Evolutionary conservation across 2,329 filamentous ascomycete genomes (phyloP).

Genomic region (Fusarium kyushuense): DNA sequence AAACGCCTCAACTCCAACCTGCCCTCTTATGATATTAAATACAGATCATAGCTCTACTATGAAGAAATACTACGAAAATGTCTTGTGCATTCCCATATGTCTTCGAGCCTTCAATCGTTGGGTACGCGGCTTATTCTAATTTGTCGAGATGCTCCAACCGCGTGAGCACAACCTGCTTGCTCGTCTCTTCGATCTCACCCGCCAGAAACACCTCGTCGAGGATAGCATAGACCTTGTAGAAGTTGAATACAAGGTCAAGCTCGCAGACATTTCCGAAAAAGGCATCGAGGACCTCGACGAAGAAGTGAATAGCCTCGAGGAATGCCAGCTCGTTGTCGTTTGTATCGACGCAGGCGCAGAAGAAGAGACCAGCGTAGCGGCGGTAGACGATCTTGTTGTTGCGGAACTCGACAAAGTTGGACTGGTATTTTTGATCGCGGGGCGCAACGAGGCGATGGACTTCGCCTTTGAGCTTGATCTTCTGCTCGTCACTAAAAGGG

Average conservation of each 20-base stretch:
- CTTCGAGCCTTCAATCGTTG: background rate
- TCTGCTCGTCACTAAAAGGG: constrained; percentile 98
- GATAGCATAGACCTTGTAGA: constrained; percentile 94
- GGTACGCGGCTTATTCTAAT: constrained; percentile 73
- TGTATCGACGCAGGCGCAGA: constrained; percentile 98
- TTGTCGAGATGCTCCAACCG: constrained; percentile 96
- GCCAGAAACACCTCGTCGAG: constrained; percentile 98
- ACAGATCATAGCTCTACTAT: background rate
- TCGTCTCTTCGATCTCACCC: constrained; percentile 98
- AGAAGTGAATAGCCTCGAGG: constrained; percentile 98
- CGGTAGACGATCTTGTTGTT: constrained; percentile 98
- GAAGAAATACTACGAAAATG: background rate
- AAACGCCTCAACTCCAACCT: constrained; percentile 41
- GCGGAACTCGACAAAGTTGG: constrained; percentile 97
- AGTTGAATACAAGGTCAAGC: constrained; percentile 88
- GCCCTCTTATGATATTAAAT: constrained; percentile 29
- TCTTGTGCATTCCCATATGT: background rate
- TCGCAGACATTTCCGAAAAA: constrained; percentile 99
- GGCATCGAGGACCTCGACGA: constrained; percentile 97
- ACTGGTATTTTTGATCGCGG: constrained; percentile 98
- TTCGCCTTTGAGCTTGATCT: constrained; percentile 99
- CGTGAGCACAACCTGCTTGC: constrained; percentile 96
- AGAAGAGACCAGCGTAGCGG: constrained; percentile 97
- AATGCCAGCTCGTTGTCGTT: constrained; percentile 99
- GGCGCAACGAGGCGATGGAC: constrained; percentile 97